phyloP scores from a whole-genome alignment of 2,329 filamentous ascomycete species.

The Biscogniauxia marginata region DNA sequence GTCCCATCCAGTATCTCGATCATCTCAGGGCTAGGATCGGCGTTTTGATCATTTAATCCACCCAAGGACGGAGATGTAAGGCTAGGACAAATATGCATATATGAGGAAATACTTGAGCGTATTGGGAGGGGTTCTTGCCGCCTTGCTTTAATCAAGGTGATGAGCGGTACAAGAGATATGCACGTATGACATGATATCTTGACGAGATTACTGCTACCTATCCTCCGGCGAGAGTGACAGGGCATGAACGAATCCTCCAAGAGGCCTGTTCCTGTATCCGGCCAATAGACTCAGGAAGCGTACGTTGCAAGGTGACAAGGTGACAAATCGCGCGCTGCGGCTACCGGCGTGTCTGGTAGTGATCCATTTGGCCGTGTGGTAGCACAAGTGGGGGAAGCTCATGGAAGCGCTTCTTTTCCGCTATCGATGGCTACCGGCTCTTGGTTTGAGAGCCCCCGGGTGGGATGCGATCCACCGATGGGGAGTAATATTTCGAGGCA shows the following conservation, averaged over 20 bases:
- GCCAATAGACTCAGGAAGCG: conserved; percentile 7
- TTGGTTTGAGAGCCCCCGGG: conserved; percentile 6
- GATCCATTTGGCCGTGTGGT: conserved; percentile 1
- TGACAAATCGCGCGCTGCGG: conserved; percentile 14
- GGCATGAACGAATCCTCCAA: conserved; percentile 10
- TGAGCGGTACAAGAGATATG: background rate
- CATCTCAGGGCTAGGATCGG: background rate
- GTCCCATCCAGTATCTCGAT: background rate
- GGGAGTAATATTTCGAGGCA: background rate
- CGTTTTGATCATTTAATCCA: background rate
- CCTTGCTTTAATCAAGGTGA: background rate
- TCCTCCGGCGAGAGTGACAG: background rate
- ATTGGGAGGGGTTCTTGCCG: background rate
- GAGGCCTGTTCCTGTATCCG: conserved; percentile 14
- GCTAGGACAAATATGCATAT: background rate
- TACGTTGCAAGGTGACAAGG: conserved; percentile 11
- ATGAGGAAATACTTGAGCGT: background rate
- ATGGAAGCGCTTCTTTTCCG: conserved; percentile 13
- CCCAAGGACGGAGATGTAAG: background rate
- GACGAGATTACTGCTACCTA: background rate
- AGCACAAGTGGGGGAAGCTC: conserved; percentile 15
- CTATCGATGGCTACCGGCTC: conserved; percentile 9
- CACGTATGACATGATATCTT: background rate
- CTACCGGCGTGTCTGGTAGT: conserved; percentile 3
- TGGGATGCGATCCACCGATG: background rate